Evolutionary conservation across 2,329 filamentous ascomycete species (phyloP), one percentile per base, ranked within the genome.

Genomic region (Diplodia scrobiculata): DNA sequence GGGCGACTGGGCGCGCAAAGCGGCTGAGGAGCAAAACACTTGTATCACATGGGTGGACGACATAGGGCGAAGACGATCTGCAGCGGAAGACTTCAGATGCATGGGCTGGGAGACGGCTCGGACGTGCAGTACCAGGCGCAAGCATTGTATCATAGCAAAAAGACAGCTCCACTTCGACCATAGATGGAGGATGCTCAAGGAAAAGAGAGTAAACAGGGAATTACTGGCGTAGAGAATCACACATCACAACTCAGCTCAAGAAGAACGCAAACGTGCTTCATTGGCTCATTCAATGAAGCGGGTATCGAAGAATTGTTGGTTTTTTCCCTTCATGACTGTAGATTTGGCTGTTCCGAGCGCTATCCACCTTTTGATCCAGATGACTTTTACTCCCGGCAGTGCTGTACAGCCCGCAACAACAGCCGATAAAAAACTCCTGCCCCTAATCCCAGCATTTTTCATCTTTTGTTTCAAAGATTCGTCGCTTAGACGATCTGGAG

Each of bases 401-500:
- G 63, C 32, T 51, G 14, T 48, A 34, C 34, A 62, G 48, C 65
- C 54, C 32, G 54, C 34, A 38, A 65, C 51, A 25, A 62, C 63
- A 66, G 63, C 64, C 64, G 53, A 54, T 36, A 13, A 36, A 41
- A 53, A 66, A 66, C 53, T 60, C 54, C 64, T 60, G 54, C 41
- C 54, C 54, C 64, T 48, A 45, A 47, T 60, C 54, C 52, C 53
- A 50, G 41, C 34, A 38, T 65, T 55, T 50, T 53, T 38, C 10
- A 32, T 51, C 14, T 19, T 63, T 63, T 63, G 27, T 21, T 34
- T 48, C 36, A 21, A 27, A 32, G 41, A 48, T 48, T 11, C 60
- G 27, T 34, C 50, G 55, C 76, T 90, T 96, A 98, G 80, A 98
- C 95, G 78, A 99, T 95, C 75, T 90, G 90, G 75, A 99, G 89